A percentile compares a stretch with the other conserved stretches of the same genome.
These are phyloP conservation scores for Favolaschia claudopus DNA, from an alignment of 768 basidiomycete species.

Conservation along the genomic window DNA sequence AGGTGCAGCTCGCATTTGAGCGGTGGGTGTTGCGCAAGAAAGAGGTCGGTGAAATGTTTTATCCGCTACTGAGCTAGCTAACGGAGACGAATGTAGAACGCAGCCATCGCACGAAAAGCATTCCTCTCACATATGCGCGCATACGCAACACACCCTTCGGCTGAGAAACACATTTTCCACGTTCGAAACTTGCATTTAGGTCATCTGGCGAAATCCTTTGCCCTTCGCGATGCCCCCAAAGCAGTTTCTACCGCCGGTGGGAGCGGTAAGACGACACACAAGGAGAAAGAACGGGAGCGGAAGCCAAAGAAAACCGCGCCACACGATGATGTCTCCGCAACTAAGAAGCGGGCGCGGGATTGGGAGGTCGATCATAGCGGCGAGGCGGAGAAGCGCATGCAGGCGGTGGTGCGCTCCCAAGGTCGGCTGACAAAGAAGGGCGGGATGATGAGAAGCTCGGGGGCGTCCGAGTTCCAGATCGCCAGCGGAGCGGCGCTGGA, in stretches of 20 bases:
- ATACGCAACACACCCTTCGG: slow-evolving; percentile 94
- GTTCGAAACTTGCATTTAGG: slow-evolving; percentile 93
- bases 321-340: slow-evolving; percentile 28
- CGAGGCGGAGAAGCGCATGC: slow-evolving; percentile 85
- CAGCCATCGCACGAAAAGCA: slow-evolving; percentile 79
- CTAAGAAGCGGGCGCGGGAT: slow-evolving; percentile 38
- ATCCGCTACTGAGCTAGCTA: slow-evolving; percentile 12
- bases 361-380: slow-evolving; percentile 53
- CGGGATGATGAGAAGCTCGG: slow-evolving; percentile 75
- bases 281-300: slow-evolving; percentile 25
- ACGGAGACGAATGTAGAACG: slow-evolving; percentile 62
- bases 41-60: slow-evolving; percentile 57
- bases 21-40: slow-evolving; percentile 84
- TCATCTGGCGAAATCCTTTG: slow-evolving; percentile 92
- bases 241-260: slow-evolving; percentile 45
- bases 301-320: slow-evolving; percentile 29
- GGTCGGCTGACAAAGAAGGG: slow-evolving; percentile 83
- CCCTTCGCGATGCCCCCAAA: slow-evolving; percentile 84
- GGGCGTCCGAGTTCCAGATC: slow-evolving; percentile 81
- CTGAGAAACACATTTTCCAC: slow-evolving; percentile 97
- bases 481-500: slow-evolving; percentile 69
- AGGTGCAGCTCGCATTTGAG: slow-evolving; percentile 95
- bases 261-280: slow-evolving; percentile 17
- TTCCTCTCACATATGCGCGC: slow-evolving; percentile 94
- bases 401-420: slow-evolving; percentile 81